A percentile compares a stretch with the other conserved stretches of the same genome.
These are phyloP conservation scores for Cryptococcus jaspeensis DNA, from an alignment of 1,284 basidiomycete genomes.

Conservation along the genomic window DNA sequence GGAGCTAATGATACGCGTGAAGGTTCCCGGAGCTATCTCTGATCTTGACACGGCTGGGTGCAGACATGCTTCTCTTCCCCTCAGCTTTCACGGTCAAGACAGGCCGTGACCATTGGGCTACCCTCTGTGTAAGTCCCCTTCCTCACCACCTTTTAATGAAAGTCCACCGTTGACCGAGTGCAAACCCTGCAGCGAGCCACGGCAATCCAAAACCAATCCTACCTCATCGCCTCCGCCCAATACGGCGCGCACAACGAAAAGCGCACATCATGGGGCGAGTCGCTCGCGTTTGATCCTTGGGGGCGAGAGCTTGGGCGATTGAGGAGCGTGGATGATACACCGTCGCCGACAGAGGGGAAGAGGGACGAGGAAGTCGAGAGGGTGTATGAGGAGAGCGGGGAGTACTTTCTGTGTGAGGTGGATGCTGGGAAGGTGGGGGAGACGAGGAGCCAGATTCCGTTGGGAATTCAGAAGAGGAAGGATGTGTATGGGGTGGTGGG, in stretches of 20 bases:
- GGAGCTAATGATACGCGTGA: not conserved
- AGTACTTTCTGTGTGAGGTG: constrained; percentile 40
- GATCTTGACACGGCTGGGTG: constrained; percentile 51
- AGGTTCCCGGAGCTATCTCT: constrained; percentile 55
- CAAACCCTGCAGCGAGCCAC: constrained; percentile 27
- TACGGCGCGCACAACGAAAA: constrained; percentile 36
- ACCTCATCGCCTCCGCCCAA: constrained; percentile 46
- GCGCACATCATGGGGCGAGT: constrained; percentile 43
- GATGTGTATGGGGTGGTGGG: constrained; percentile 38
- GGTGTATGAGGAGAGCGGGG: constrained; percentile 26
- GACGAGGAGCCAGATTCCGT: constrained; percentile 41
- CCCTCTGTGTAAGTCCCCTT: constrained; percentile 10
- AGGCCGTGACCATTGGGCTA: constrained; percentile 49
- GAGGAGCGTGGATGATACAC: constrained; percentile 34
- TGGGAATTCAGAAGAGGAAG: constrained; percentile 41
- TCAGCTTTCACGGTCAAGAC: constrained; percentile 56
- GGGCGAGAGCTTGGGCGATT: constrained; percentile 36
- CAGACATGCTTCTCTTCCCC: constrained; percentile 55
- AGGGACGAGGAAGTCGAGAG: constrained; percentile 23
- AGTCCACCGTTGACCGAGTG: not conserved
- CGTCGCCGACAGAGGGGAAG: constrained; percentile 10
- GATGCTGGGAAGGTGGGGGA: constrained; percentile 17
- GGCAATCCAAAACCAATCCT: constrained; percentile 46
- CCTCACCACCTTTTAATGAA: too few relatives aligned
- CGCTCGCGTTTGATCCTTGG: constrained; percentile 44